phyloP scores from a whole-genome alignment of 75 land plant genomes.

The Chamaecyparis obtusa region DNA sequence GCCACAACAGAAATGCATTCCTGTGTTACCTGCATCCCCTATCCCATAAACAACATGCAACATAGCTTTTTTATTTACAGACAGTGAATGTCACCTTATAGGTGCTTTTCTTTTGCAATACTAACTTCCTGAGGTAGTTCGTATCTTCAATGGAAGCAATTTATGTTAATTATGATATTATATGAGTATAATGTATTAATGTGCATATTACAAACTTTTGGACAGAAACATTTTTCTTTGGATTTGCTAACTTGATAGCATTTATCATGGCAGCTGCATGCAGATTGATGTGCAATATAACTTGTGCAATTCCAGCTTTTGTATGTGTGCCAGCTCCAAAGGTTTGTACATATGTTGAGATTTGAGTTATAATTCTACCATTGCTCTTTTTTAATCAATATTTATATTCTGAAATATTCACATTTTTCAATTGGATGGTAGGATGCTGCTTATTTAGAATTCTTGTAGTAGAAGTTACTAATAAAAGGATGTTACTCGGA shows the following conservation, averaged over 20 bases:
- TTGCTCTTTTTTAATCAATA: background rate
- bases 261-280: constrained; percentile 47
- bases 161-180: background rate
- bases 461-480: background rate
- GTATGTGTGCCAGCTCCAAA: constrained; percentile 83
- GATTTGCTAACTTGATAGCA: constrained; percentile 24
- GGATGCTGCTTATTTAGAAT: background rate
- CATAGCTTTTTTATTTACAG: background rate
- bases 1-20: no score
- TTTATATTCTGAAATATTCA: background rate
- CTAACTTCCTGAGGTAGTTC: background rate
- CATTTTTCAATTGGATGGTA: background rate
- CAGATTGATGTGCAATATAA: constrained; percentile 59
- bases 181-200: background rate
- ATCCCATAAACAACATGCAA: no score
- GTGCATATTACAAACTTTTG: background rate
- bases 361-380: background rate
- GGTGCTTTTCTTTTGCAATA: background rate
- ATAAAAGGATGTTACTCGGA: no score
- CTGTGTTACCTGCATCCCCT: no score
- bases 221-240: background rate
- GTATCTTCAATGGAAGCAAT: background rate
- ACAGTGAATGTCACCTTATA: background rate
- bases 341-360: constrained; percentile 25
- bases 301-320: constrained; percentile 82